Conservation (phyloP, 163 green algal genomes). For the Chlamydomonas reinhardtii region DNA sequence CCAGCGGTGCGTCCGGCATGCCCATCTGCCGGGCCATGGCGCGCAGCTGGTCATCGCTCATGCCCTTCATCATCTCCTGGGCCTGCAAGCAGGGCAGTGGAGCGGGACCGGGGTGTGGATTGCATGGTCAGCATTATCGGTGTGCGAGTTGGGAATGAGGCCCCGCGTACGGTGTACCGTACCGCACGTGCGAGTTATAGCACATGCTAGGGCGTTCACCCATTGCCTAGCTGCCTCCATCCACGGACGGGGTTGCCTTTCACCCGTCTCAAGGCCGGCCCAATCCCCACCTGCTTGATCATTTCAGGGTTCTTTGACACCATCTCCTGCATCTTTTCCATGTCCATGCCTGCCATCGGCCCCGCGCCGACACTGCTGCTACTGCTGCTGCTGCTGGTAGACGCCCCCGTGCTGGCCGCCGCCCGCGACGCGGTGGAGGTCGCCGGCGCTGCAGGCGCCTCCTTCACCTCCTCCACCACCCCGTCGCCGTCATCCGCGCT, state of each 20-base stretch:
- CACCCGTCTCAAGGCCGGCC: too few species aligned
- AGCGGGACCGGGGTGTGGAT: neutral
- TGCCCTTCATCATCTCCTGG: constrained; percentile 39
- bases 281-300: constrained; percentile 26
- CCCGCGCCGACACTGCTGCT: neutral
- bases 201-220: too few species aligned
- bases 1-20: neutral
- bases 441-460: neutral
- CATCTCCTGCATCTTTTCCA: constrained; percentile 42
- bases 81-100: neutral
- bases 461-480: neutral
- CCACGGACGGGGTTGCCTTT: too few species aligned
- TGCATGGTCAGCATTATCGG: too few species aligned
- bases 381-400: too few species aligned
- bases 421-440: neutral
- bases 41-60: constrained; percentile 40
- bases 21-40: constrained; percentile 29
- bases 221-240: too few species aligned
- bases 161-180: too few species aligned
- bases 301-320: constrained; percentile 35
- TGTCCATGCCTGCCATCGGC: neutral
- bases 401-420: neutral
- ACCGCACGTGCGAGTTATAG: too few species aligned
- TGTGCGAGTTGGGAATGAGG: too few species aligned
- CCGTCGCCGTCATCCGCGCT: neutral